A percentile compares a stretch with the other conserved stretches of the same genome.
These are phyloP conservation scores for Albatrellus ellisii DNA, from an alignment of 768 basidiomycete species.

Conservation along the genomic window DNA sequence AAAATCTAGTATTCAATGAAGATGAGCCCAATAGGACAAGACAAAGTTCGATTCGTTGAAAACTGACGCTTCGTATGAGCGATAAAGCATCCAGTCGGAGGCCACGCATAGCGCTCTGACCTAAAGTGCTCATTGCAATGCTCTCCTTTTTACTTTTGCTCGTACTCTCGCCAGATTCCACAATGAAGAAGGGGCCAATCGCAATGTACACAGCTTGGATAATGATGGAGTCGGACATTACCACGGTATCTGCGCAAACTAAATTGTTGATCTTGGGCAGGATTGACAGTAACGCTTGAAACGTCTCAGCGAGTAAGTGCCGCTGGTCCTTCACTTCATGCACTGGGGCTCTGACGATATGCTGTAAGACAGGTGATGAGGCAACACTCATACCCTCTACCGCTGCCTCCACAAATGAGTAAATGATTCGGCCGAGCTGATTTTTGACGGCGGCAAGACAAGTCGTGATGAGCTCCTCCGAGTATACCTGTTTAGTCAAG, in stretches of 20 bases:
- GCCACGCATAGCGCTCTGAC: conserved; percentile 69
- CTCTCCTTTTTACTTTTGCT: conserved; percentile 44
- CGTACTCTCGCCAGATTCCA: conserved; percentile 49
- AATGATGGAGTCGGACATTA: conserved; percentile 85
- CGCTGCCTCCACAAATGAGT: conserved; percentile 74
- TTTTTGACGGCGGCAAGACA: conserved; percentile 72
- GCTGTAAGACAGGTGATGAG: conserved; percentile 39
- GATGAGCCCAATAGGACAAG: conserved; percentile 1
- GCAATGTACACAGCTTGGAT: conserved; percentile 89
- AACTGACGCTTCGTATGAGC: conserved; percentile 70
- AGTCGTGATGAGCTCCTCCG: conserved; percentile 80
- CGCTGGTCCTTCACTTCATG: conserved; percentile 22
- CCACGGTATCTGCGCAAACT: conserved; percentile 53
- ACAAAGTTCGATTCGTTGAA: neutral
- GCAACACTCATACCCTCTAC: conserved; percentile 25
- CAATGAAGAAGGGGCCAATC: conserved; percentile 88
- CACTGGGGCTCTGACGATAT: conserved; percentile 33
- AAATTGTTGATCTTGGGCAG: conserved; percentile 67
- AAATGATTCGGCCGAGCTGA: conserved; percentile 65
- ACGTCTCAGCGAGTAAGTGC: conserved; percentile 48
- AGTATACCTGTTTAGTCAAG: conserved; percentile 87
- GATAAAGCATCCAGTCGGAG: conserved; percentile 72
- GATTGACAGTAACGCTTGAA: conserved; percentile 57
- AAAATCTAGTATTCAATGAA: conserved; percentile 50
- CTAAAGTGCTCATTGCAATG: conserved; percentile 50